Evolutionary conservation across 1,284 basidiomycete genomes (phyloP), one percentile per base, ranked within the genome.

Genomic region (Moesziomyces sp.): DNA sequence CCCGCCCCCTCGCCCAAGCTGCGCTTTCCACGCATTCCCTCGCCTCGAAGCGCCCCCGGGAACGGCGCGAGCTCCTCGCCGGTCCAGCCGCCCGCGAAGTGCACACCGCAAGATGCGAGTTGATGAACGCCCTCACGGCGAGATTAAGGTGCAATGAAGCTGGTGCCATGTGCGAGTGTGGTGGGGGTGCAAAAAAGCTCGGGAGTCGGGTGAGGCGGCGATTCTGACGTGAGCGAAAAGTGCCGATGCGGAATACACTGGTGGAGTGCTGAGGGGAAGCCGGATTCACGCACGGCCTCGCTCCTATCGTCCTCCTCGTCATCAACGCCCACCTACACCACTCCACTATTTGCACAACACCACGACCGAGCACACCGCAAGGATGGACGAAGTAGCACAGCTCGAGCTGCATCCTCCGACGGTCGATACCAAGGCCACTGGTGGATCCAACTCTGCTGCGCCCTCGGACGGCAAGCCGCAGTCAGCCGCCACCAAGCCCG

Each of bases 401-500:
- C 35, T 54, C 5, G 52, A 70, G 19, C 43, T 70, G 49, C 56
- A 59, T 45, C 67, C 60, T 6, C 43, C 56, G 0, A 69, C 28
- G 18, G 4, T 57, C 9, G 46, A 47, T n/a, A 21, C 44, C 11
- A 21, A 13, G 11, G 26, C 8, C 44, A 10, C 28, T 13, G 21
- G 6, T 28, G 42, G 16, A 38, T 40, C 35, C 34, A 35, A 28
- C 10, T 7, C 30, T 9, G 46, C 46, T 23, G 24, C 11, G n/a
- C 8, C 11, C 19, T 19, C 18, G 49, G 35, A 42, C 9, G 19
- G 11, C 28, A 23, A 30, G 24, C 3, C 24, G 24, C 24, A 26
- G 24, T 2, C 24, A 4, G 24, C 24, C 24, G 24, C 6, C 47
- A 44, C 52, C 0, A 44, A 18, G 13, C n/a, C 49, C 18, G 6